Evolutionary conservation across 352 stramenopile species (phyloP), one percentile per base, ranked within the genome.

Genomic region (Globisporangium carolinianum): DNA sequence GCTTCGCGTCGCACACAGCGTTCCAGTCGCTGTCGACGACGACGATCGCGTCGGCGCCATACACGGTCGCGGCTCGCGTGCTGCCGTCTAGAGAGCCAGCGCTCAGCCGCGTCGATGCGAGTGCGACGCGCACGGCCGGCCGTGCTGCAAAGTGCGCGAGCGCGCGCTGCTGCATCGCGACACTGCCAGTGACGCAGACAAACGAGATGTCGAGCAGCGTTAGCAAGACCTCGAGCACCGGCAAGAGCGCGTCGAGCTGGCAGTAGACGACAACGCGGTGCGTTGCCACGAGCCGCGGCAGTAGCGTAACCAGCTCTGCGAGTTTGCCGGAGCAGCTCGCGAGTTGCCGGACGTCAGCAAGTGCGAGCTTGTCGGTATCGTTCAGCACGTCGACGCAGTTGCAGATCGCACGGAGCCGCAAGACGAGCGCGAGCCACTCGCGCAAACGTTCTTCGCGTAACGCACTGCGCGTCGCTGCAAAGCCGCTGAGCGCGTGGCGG

Each of bases 1-100:
- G 61, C 47, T 94, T 94, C 11, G 85, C 83, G 46, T 94, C 84
- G 55, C 82, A 91, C 6, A 72, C 77, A 1, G 77, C 68, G 38
- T 87, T 88, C 84, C 84, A 94, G 47, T 94, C 85, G 61, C 83
- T 87, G 47, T 94, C 85, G 8, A 94, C 49, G 1, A 94, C 83
- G 37, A 94, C 55, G 18, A 94, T 80, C n/a, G 71, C 79, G 17
- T 94, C 81, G 0, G 72, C 76, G 11, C 85, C 85, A 56, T 86
- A 94, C 35, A 91, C 70, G 6, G 79, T 78, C 1, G 77, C 70
- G 4, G 81, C 72, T 8, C 70, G 79, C 6, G 58, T 72, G 3
- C 79, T 81, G 6, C 75, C 55, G 24, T 3, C 24, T 32, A 32
- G 24, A 32, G 24, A 32, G 1, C 58, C 56, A 10, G 58, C 67